phyloP scores from a whole-genome alignment of 2,329 filamentous ascomycete species.

The Cordyceps farinosa region DNA sequence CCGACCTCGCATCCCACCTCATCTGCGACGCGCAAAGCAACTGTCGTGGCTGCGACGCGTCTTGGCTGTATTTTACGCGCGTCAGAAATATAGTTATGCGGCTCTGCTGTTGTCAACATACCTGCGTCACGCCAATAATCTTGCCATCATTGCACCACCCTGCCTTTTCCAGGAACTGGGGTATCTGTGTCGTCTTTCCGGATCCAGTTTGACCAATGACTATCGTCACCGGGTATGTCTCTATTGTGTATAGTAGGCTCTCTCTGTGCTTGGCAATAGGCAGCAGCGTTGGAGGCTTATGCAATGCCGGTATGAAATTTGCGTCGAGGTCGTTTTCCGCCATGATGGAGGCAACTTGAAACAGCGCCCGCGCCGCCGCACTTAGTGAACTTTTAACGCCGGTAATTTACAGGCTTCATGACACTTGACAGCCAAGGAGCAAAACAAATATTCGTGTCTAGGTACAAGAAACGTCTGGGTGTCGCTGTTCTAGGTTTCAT shows the following conservation, averaged over 20 bases:
- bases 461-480: neutral
- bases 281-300: constrained; percentile 79
- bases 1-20: constrained; percentile 83
- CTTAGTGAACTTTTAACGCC: neutral
- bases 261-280: constrained; percentile 83
- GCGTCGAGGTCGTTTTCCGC: constrained; percentile 55
- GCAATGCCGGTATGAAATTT: constrained; percentile 72
- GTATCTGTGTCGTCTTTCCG: constrained; percentile 93
- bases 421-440: neutral
- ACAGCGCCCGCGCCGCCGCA: neutral
- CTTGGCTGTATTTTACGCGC: constrained; percentile 60
- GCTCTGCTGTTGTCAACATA: constrained; percentile 37
- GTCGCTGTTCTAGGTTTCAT: too few species aligned
- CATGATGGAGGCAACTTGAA: constrained; percentile 34
- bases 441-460: neutral
- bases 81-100: constrained; percentile 18
- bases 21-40: constrained; percentile 83
- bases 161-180: constrained; percentile 81
- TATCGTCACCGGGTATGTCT: constrained; percentile 79
- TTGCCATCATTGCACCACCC: constrained; percentile 87
- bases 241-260: constrained; percentile 77
- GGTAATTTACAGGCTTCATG: neutral
- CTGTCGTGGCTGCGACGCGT: constrained; percentile 84
- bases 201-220: constrained; percentile 85
- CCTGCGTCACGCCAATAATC: constrained; percentile 84